Conservation (phyloP, 805 yeast species). For the Yarrowia deformans region DNA sequence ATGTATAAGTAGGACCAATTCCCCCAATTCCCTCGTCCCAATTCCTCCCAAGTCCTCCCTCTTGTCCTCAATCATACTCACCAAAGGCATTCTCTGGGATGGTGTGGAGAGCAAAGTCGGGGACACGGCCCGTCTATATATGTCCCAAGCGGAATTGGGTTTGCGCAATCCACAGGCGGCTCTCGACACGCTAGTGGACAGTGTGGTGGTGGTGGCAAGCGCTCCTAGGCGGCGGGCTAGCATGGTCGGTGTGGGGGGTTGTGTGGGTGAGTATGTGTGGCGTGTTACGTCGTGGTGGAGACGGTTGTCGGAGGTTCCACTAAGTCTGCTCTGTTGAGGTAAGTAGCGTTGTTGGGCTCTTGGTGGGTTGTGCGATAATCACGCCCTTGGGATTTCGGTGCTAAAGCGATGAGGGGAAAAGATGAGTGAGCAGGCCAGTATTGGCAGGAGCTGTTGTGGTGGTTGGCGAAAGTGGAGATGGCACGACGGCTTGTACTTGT, state of each 20-base stretch:
- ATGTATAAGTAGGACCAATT: neutral
- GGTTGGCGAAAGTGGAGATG: neutral
- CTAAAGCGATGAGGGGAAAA: neutral
- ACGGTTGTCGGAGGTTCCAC: too few relatives aligned
- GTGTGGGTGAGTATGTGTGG: neutral
- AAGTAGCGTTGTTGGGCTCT: constrained; percentile 19
- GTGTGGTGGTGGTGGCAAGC: neutral
- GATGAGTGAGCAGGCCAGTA: neutral
- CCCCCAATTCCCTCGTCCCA: neutral
- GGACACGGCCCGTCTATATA: constrained; percentile 32
- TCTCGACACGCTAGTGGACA: constrained; percentile 18
- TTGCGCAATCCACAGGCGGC: constrained; percentile 38
- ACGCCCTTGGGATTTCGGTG: neutral
- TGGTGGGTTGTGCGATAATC: neutral
- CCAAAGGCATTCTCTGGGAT: constrained; percentile 32
- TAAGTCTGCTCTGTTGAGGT: neutral
- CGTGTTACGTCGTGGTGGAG: too few relatives aligned
- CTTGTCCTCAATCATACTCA: constrained; percentile 19
- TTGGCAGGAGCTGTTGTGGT: neutral
- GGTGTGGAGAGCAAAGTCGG: constrained; percentile 26
- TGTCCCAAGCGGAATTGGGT: constrained; percentile 38
- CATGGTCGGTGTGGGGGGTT: constrained; percentile 7
- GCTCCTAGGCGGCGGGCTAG: constrained; percentile 34
- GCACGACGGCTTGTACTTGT: too few relatives aligned
- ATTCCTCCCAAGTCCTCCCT: neutral